Percentiles rank a stretch among this genome's conserved stretches.
phyloP scores from a whole-genome alignment of 805 yeast genomes.

The Metschnikowia cerradonensis region DNA sequence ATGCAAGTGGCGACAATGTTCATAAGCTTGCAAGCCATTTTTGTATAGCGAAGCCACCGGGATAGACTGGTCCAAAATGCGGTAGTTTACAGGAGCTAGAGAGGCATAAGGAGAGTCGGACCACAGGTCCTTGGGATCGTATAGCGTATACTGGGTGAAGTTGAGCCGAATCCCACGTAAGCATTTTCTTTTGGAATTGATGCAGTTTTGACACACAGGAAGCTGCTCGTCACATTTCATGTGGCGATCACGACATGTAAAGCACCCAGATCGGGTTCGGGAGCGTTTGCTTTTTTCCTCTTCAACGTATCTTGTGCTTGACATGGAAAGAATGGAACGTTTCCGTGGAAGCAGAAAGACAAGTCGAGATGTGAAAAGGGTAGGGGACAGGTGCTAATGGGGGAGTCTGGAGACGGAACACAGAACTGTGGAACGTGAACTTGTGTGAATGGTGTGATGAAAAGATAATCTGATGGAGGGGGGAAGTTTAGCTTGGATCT shows the following conservation, averaged over 20 bases:
- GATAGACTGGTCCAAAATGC: slow-evolving; percentile 41
- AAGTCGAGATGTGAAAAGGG: background rate
- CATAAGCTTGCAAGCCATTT: slow-evolving; percentile 30
- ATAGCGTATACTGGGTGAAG: slow-evolving; percentile 40
- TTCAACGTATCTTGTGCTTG: background rate
- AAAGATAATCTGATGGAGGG: slow-evolving; percentile 4
- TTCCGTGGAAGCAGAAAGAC: background rate
- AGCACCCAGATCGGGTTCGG: slow-evolving; percentile 49
- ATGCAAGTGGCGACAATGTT: slow-evolving; percentile 32
- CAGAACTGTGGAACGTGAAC: background rate
- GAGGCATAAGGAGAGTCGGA: background rate
- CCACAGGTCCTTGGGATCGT: slow-evolving; percentile 23
- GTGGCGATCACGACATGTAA: slow-evolving; percentile 61
- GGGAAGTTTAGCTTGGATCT: slow-evolving; percentile 1
- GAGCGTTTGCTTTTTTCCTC: slow-evolving; percentile 24
- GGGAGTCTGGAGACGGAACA: background rate
- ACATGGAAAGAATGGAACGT: slow-evolving; percentile 2
- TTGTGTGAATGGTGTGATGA: background rate
- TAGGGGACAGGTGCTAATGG: background rate
- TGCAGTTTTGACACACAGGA: slow-evolving; percentile 57
- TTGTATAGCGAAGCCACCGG: slow-evolving; percentile 39
- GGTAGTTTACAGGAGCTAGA: slow-evolving; percentile 3
- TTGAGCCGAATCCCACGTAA: slow-evolving; percentile 45
- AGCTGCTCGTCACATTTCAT: slow-evolving; percentile 64
- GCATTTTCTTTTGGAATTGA: slow-evolving; percentile 46